Base-by-base conservation (phyloP, 441 rosid species). In the Populus hybrid region DNA sequence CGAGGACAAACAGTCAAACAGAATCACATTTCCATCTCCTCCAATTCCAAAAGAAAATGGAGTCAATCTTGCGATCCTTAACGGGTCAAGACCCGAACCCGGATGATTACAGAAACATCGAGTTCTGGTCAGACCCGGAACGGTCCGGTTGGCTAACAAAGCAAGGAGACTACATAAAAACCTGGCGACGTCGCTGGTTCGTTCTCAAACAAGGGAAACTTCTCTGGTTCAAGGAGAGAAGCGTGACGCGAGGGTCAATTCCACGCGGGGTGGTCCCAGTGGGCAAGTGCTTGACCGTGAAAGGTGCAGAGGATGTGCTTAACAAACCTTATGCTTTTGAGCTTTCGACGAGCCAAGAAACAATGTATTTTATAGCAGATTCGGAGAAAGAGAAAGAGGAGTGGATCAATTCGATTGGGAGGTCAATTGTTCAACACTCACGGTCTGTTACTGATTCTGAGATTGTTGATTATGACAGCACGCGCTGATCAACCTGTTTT, bases 111-210 rank as follows among this genome's bases (percentile, higher is more conserved):
- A 84, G 81, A 71, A 86, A 88, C 69, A 69, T 92, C 57, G 86
- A 92, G 67, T 94, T 90, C 89, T 92, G 97, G 98, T 83, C 89
- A 4, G 83, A 87, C 53, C 96, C 96, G 0, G 94, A 94, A 75
- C 89, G 94, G 7, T 67, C 90, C 34, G 96, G 94, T 0, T 92
- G 91, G 93, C 85, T 94, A 6, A 86, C 88, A 6, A 92, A 90
- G 82, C 98, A 94, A 75, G 97, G 97, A 70, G 92, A 92, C 81
- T 91, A 90, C 86, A 87, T 94, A 75, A 91, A 88, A 75, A 91
- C 94, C 3, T 94, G 96, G 98, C 83, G 96, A 6, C 91, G 89
- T 38, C 90, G 98, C 18, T 91, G 96, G 96, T 94, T 91, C 85
- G 87, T 90, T 6, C 87, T 92, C 40, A 92, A 92, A 75, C 91